phyloP scores from a whole-genome alignment of 352 stramenopile species.

The Phytophthora capsici region DNA sequence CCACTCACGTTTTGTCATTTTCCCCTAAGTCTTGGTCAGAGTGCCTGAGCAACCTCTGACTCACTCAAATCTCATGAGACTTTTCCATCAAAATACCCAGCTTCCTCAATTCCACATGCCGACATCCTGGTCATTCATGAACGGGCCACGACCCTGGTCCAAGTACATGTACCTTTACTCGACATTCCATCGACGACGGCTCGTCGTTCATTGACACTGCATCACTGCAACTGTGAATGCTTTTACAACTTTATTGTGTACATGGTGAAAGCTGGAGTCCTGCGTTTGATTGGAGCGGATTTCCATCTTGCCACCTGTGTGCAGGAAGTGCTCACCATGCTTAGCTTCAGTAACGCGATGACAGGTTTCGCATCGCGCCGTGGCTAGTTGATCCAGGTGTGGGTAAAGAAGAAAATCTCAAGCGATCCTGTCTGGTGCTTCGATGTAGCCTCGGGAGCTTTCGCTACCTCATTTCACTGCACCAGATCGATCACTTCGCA shows the following conservation, averaged over 20 bases:
- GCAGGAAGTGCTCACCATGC: slow-evolving; percentile 15
- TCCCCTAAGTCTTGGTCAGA: too few species aligned
- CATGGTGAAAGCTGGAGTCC: too few species aligned
- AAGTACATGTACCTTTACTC: slow-evolving; percentile 16
- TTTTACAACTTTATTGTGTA: too few species aligned
- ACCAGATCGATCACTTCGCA: not conserved
- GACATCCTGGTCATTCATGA: slow-evolving; percentile 17
- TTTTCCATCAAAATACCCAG: not conserved
- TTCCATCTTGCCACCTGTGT: slow-evolving; percentile 24
- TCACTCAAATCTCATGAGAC: slow-evolving; percentile 2
- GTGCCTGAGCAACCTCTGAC: not conserved
- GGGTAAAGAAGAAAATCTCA: slow-evolving; percentile 7
- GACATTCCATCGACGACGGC: too few species aligned
- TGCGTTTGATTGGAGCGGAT: slow-evolving; percentile 15
- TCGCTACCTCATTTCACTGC: too few species aligned
- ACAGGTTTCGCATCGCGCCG: not conserved
- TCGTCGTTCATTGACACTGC: too few species aligned
- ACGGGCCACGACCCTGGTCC: too few species aligned
- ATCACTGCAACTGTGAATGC: too few species aligned
- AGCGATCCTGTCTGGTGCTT: slow-evolving; percentile 11
- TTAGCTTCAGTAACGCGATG: not conserved
- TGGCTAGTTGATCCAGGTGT: not conserved
- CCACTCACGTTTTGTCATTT: too few species aligned
- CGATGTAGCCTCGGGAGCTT: too few species aligned
- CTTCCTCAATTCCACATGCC: slow-evolving; percentile 10